Percentiles rank a stretch among this genome's conserved stretches.
phyloP scores from a whole-genome alignment of 495 filamentous ascomycete species.

The Neurospora sp. region DNA sequence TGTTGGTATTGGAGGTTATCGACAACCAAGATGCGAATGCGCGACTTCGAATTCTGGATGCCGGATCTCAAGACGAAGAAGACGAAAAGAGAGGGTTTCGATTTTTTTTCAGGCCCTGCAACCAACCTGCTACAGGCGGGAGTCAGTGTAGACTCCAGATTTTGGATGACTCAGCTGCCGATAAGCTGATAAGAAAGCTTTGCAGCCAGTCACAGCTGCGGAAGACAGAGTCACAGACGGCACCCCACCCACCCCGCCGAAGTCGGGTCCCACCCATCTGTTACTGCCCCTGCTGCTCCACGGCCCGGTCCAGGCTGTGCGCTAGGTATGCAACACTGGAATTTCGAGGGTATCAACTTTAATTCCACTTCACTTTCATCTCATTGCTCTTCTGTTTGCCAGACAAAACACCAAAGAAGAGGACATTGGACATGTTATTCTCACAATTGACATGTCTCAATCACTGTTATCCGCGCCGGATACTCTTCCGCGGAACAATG shows the following conservation, averaged over 20 bases:
- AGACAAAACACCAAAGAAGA: neutral
- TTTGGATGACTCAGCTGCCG: neutral
- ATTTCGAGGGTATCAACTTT: neutral
- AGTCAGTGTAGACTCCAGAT: neutral
- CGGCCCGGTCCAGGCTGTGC: neutral
- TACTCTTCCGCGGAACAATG: neutral
- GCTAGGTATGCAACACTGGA: neutral
- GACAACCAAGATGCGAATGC: neutral
- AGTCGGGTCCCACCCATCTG: neutral
- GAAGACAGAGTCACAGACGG: neutral
- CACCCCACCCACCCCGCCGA: neutral
- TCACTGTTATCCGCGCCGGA: neutral
- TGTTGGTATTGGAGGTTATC: neutral
- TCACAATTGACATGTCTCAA: neutral
- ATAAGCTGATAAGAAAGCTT: neutral
- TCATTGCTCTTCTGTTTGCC: neutral
- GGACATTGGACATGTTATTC: neutral
- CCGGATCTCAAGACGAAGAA: neutral
- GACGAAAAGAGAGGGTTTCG: neutral
- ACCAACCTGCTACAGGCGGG: neutral
- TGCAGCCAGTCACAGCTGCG: neutral
- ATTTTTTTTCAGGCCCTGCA: neutral
- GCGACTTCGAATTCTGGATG: neutral
- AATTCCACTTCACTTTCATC: neutral
- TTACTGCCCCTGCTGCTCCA: neutral